phyloP scores from a whole-genome alignment of 164 flowering plant genomes.

The Sedum album region DNA sequence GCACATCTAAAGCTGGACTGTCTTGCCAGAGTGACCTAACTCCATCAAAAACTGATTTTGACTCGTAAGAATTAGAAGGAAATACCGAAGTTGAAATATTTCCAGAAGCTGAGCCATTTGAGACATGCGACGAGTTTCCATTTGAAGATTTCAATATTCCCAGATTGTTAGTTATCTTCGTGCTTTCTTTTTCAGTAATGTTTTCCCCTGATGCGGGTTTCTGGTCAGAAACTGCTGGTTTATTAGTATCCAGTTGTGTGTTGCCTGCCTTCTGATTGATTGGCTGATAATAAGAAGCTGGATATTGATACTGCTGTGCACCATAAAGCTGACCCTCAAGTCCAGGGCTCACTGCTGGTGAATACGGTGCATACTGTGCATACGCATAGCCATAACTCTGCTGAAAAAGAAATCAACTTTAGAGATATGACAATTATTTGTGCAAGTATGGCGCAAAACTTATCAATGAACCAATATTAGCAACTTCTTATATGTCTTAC shows the following conservation, averaged over 20 bases:
- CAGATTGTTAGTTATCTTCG: slow-evolving; percentile 43
- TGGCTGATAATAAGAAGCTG: slow-evolving; percentile 47
- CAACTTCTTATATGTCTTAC: background rate
- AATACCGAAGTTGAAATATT: slow-evolving; percentile 33
- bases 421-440: background rate
- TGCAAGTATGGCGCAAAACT: slow-evolving; percentile 20
- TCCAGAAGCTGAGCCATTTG: slow-evolving; percentile 38
- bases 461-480: background rate
- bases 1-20: slow-evolving; percentile 31
- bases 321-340: slow-evolving; percentile 76
- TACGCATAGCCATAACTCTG: slow-evolving; percentile 60
- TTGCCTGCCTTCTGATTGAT: slow-evolving; percentile 25
- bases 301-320: slow-evolving; percentile 74
- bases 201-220: slow-evolving; percentile 42
- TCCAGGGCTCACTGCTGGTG: slow-evolving; percentile 54
- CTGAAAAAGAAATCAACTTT: slow-evolving; percentile 23
- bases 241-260: slow-evolving; percentile 32
- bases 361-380: slow-evolving; percentile 60
- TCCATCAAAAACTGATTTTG: slow-evolving; percentile 36
- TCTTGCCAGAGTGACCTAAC: slow-evolving; percentile 37
- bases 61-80: slow-evolving; percentile 47
- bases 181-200: slow-evolving; percentile 24
- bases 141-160: no score
- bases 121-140: no score
- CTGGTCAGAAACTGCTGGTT: slow-evolving; percentile 40